Evolutionary conservation across 148 eudicot species (phyloP).

Genomic region (Drosera capensis): DNA sequence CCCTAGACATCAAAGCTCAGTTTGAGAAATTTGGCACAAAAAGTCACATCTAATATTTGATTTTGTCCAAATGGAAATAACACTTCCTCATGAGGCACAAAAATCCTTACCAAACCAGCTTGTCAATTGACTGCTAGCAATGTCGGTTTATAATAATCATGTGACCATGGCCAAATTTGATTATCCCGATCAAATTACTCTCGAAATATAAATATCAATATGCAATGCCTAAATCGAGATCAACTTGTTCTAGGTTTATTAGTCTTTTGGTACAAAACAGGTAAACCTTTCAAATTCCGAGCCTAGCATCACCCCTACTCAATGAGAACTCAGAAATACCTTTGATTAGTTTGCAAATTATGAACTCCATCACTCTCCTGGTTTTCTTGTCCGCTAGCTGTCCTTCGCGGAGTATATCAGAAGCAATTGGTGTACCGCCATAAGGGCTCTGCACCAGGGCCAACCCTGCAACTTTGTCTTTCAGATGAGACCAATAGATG

Average conservation of each 20-base stretch:
- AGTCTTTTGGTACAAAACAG: neutral
- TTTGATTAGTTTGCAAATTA: conserved; percentile 67
- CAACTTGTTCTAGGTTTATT: too few relatives aligned
- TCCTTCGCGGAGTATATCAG: conserved; percentile 82
- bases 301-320: neutral
- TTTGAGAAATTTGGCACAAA: neutral
- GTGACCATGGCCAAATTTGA: too few relatives aligned
- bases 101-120: too few relatives aligned
- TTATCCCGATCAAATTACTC: too few relatives aligned
- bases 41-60: neutral
- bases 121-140: too few relatives aligned
- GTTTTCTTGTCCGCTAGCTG: conserved; percentile 75
- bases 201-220: too few relatives aligned
- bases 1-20: conserved; percentile 31
- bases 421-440: conserved; percentile 83
- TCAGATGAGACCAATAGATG: conserved; percentile 47
- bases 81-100: too few relatives aligned
- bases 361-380: conserved; percentile 61
- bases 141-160: too few relatives aligned
- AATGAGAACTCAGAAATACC: conserved; percentile 18
- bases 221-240: too few relatives aligned
- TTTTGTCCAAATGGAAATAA: neutral
- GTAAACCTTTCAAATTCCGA: neutral
- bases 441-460: conserved; percentile 91
- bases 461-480: conserved; percentile 69